Conservation (phyloP, 768 basidiomycete genomes). For the Boletus tylopilopsis region DNA sequence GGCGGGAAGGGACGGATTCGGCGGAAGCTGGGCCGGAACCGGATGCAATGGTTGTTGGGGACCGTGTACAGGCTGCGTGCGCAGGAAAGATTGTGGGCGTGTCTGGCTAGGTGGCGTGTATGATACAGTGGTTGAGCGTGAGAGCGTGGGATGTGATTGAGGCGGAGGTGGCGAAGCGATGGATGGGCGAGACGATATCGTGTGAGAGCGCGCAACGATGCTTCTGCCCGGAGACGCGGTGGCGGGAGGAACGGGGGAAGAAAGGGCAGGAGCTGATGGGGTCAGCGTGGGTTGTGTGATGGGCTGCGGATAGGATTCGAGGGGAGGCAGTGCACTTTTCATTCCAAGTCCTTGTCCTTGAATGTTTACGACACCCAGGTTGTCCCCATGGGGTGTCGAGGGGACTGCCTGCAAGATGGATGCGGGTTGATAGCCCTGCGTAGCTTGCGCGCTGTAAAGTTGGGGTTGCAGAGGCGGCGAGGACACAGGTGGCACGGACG, state of each 20-base stretch:
- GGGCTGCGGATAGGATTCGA: constrained; percentile 17
- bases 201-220: constrained; percentile 26
- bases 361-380: constrained; percentile 4
- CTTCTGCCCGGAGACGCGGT: constrained; percentile 12
- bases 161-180: constrained; percentile 13
- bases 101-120: constrained; percentile 9
- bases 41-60: constrained; percentile 9
- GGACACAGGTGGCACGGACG: constrained; percentile 2
- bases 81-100: constrained; percentile 8
- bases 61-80: neutral
- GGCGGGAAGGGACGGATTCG: constrained; percentile 41
- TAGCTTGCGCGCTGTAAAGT: constrained; percentile 6
- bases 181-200: constrained; percentile 22
- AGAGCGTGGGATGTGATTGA: constrained; percentile 19
- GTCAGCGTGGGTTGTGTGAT: constrained; percentile 16
- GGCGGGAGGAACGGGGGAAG: constrained; percentile 18
- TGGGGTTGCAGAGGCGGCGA: constrained; percentile 11
- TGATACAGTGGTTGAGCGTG: constrained; percentile 22
- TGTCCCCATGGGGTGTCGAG: constrained; percentile 3
- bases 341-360: constrained; percentile 15
- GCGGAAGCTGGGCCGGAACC: constrained; percentile 16
- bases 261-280: constrained; percentile 9
- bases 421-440: constrained; percentile 18
- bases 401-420: constrained; percentile 22
- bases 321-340: neutral